Percentiles rank a stretch among this genome's conserved stretches.
Evolutionary conservation across 495 filamentous ascomycete species (phyloP).

Genomic region (Astrothelium subdiscretum): DNA sequence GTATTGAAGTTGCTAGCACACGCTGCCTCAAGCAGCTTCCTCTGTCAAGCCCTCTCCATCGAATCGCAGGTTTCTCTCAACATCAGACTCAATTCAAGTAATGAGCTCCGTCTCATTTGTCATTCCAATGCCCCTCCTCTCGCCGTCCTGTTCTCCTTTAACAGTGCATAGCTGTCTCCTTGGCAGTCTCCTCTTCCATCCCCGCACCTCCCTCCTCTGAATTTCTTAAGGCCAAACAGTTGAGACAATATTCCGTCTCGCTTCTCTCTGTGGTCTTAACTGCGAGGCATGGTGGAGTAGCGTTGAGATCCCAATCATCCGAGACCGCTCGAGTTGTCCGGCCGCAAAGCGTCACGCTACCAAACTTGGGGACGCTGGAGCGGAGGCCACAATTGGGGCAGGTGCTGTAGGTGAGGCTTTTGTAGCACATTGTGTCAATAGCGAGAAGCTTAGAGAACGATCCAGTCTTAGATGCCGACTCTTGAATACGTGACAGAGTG

Average conservation of each 20-base stretch:
- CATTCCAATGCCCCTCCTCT: too few species aligned
- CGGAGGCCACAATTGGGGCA: not conserved
- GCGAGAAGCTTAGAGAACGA: too few species aligned
- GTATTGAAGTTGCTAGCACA: too few species aligned
- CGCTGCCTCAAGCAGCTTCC: too few species aligned
- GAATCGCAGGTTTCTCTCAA: too few species aligned
- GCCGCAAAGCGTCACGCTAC: not conserved
- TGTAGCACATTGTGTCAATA: not conserved
- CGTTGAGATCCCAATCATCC: not conserved
- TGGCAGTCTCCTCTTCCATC: not conserved
- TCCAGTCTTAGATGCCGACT: too few species aligned
- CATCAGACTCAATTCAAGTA: too few species aligned
- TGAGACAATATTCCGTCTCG: not conserved
- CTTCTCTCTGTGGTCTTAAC: not conserved
- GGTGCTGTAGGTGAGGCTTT: not conserved
- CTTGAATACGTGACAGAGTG: too few species aligned
- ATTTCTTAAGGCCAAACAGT: not conserved
- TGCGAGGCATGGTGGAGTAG: not conserved
- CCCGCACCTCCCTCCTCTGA: not conserved
- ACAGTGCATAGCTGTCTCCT: not conserved
- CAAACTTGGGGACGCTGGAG: not conserved
- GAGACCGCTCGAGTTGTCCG: not conserved
- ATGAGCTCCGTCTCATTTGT: too few species aligned
- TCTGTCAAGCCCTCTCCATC: too few species aligned
- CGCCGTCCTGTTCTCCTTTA: not conserved